Base-by-base conservation (phyloP, 2,329 filamentous ascomycete species). In the Colletotrichum sp. region DNA sequence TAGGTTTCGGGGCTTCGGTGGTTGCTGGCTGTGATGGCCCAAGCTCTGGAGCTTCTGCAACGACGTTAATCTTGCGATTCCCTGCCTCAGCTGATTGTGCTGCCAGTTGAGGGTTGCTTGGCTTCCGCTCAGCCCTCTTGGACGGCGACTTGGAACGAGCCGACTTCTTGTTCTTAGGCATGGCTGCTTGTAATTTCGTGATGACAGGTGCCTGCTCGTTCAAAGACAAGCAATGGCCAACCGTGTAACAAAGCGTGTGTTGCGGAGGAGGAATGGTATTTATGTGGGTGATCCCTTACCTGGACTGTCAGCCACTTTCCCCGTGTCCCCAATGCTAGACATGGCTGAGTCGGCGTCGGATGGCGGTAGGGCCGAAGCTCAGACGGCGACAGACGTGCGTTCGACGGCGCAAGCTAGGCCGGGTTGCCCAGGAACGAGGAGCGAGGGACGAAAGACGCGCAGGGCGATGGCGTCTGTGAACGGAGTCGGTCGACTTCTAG, bases 11-110 rank as follows among this genome's bases (percentile, higher is more conserved):
- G 55, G 34, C 13, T 16, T 34, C 36, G 28, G 64, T 57, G 16
- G 72, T 28, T 5, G 48, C 38, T 28, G 68, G 8, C 34, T 36
- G 9, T 24, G 58, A 52, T 72, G 73, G 75, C 55, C 71, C 74
- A 70, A 76, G 74, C 71, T 74, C 61, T 24, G 74, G 74, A 74
- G 74, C 74, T 75, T 70, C 74, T 76, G 74, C 74, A 10, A 76
- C 72, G 6, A 76, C 34, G 38, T 76, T 66, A 76, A 76, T 36
- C 72, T 76, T 76, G 28, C 52, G 32, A 61, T 55, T 71, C 61
- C 67, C 72, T 15, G 74, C 64, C 24, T 76, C 74, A 2, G 26
- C 71, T 16, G 75, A 28, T 36, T 72, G 57, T 21, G 67, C 57
- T 18, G 72, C 73, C 12, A 76, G 73, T 34, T 72, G 64, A 30